phyloP scores from a whole-genome alignment of 2,329 filamentous ascomycete genomes.

The Colletotrichum filicis region DNA sequence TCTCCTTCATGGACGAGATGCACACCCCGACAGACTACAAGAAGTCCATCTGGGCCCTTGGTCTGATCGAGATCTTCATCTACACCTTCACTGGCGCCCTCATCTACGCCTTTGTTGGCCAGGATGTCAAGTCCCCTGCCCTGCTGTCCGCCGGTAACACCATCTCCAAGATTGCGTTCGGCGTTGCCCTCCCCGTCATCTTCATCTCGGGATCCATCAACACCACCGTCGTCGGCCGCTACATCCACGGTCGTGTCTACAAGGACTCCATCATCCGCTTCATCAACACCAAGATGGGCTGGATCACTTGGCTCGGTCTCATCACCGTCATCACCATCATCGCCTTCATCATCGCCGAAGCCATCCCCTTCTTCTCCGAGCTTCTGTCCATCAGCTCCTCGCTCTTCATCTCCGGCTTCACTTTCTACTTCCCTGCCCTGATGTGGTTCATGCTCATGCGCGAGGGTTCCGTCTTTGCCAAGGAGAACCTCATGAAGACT shows the following conservation, averaged over 20 bases:
- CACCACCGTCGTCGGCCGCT: constrained; percentile 58
- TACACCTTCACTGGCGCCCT: constrained; percentile 75
- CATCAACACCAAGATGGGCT: constrained; percentile 60
- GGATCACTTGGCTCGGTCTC: constrained; percentile 68
- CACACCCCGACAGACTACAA: constrained; percentile 58
- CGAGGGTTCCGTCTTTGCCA: constrained; percentile 44
- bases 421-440: constrained; percentile 55
- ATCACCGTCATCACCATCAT: constrained; percentile 68
- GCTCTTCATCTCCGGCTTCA: constrained; percentile 57
- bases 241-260: constrained; percentile 58
- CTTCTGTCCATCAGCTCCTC: constrained; percentile 67
- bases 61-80: constrained; percentile 69
- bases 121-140: constrained; percentile 72
- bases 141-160: constrained; percentile 70
- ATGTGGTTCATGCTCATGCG: constrained; percentile 55
- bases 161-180: constrained; percentile 75
- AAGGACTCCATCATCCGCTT: constrained; percentile 54
- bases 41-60: constrained; percentile 70
- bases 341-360: constrained; percentile 77
- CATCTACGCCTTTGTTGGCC: constrained; percentile 76
- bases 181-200: constrained; percentile 77
- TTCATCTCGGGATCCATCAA: constrained; percentile 80
- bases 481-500: constrained; percentile 42
- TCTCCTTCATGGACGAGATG: constrained; percentile 66
- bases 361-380: constrained; percentile 78